Base-by-base conservation (phyloP, 2,329 filamentous ascomycete genomes). In the Fusarium cicatricum region DNA sequence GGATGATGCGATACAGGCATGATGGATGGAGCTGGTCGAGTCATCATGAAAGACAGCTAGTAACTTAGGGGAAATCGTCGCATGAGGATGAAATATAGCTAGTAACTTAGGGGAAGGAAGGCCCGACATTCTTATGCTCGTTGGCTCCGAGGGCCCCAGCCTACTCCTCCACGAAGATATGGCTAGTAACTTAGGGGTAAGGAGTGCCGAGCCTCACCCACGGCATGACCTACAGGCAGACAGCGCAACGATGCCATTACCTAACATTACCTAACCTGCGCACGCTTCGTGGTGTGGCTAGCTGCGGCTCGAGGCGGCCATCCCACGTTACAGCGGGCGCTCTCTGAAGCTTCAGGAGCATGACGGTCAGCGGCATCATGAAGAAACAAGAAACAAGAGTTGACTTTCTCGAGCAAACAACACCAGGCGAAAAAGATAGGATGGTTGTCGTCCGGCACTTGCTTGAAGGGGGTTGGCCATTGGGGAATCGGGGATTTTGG, bases 211-310 rank as follows among this genome's bases (percentile, higher is more conserved):
- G 48, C 46, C 32, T 58, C 53, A 58, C 49, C 56, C 43, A 53
- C 26, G 48, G 52, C 52, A 56, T 57, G 47, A 51, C 43, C 58
- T 57, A 39, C 53, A 15, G 40, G 26, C 7, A 47, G 15, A 21
- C 34, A 23, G 26, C 16, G 28, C 29, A 40, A 48, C 47, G 29
- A 45, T 46, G 49, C 58, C 61, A 66, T 66, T 66, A 66, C 63
- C 64, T 62, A 66, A 67, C 64, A 68, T 69, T 69, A 69, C 67
- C 62, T 69, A 69, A 69, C 55, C 38, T 32, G 37, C 50, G 46
- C 41, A 42, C 43, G 43, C 34, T 52, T 48, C 37, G 45, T 29
- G 29, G 28, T 19, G 29, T 64, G 67, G 66, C 42, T 67, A 69
- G 55, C 46, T 52, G 55, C 66, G 65, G 58, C 49, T 66, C 36